Percentiles rank a stretch among this genome's conserved stretches.
phyloP scores from a whole-genome alignment of 2,329 filamentous ascomycete species.

The Colletotrichum graminicola region DNA sequence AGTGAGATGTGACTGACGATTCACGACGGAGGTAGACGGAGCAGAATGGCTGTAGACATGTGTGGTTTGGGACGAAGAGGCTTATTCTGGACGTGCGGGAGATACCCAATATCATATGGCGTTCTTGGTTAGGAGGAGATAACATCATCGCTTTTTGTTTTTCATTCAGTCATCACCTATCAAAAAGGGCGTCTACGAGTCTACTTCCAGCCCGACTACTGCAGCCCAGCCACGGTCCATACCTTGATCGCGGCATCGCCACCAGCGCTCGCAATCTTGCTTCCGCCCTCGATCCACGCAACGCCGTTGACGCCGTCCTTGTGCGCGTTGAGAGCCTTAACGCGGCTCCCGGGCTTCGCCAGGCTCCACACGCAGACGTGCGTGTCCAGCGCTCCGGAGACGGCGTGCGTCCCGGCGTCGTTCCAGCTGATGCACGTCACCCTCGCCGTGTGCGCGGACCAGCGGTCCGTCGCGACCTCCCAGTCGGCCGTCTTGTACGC shows the following conservation, averaged over 20 bases:
- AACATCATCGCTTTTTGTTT: conserved; percentile 28
- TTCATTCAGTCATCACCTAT: conserved; percentile 27
- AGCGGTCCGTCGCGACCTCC: conserved; percentile 81
- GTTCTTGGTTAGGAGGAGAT: conserved; percentile 20
- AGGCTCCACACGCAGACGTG: conserved; percentile 95
- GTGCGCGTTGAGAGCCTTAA: conserved; percentile 89
- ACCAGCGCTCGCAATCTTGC: conserved; percentile 81
- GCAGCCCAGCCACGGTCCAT: conserved; percentile 76
- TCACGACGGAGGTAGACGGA: not conserved
- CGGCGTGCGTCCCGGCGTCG: conserved; percentile 79
- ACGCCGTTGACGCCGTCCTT: conserved; percentile 96
- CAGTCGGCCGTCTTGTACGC: conserved; percentile 77
- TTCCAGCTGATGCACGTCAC: conserved; percentile 80
- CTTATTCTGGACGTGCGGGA: conserved; percentile 24
- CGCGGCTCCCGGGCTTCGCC: conserved; percentile 82
- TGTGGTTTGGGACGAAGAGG: not conserved
- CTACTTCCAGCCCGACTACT: conserved; percentile 48
- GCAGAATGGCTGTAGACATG: not conserved
- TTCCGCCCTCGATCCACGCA: conserved; percentile 76
- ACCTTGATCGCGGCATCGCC: conserved; percentile 92
- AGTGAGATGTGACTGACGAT: conserved; percentile 7
- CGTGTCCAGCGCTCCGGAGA: conserved; percentile 88
- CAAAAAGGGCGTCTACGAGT: conserved; percentile 14
- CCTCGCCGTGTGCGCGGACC: conserved; percentile 71
- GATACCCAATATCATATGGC: conserved; percentile 31